Conservation (phyloP, 2,329 filamentous ascomycete genomes). For the Lachnellula occidentalis region DNA sequence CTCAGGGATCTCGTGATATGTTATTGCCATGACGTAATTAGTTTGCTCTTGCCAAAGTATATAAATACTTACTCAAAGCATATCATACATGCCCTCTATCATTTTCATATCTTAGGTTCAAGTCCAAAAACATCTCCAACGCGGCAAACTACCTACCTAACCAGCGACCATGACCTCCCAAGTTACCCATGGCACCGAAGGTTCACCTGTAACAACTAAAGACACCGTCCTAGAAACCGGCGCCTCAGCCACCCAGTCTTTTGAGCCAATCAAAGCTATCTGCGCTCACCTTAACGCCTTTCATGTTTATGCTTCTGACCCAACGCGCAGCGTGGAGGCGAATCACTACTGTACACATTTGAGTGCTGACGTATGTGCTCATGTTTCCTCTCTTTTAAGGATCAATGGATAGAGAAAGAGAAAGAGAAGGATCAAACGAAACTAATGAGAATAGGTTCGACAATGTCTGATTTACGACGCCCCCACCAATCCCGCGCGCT, state of each 20-base stretch:
- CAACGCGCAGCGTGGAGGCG: slow-evolving; percentile 63
- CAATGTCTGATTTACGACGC: slow-evolving; percentile 85
- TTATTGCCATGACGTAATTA: background rate
- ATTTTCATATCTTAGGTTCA: no score
- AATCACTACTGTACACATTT: slow-evolving; percentile 84
- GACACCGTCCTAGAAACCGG: slow-evolving; percentile 58
- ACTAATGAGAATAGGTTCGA: slow-evolving; percentile 50
- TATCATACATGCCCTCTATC: no score
- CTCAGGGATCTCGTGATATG: background rate
- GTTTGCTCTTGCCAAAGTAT: background rate
- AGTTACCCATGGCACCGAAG: slow-evolving; percentile 10
- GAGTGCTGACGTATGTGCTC: slow-evolving; percentile 60
- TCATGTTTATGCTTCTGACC: slow-evolving; percentile 70
- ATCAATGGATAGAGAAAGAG: slow-evolving; percentile 35
- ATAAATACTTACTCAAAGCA: no score
- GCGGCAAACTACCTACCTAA: background rate
- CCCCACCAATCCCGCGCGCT: slow-evolving; percentile 56
- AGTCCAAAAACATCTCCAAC: background rate
- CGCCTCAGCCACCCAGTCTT: slow-evolving; percentile 55
- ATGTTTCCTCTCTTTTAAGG: slow-evolving; percentile 58
- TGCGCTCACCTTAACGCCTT: slow-evolving; percentile 83
- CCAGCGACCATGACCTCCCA: slow-evolving; percentile 10
- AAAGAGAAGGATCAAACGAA: background rate
- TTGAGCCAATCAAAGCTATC: slow-evolving; percentile 66
- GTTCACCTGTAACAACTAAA: slow-evolving; percentile 39